phyloP scores from a whole-genome alignment of 2,329 filamentous ascomycete species.

The Fusarium anguioides region DNA sequence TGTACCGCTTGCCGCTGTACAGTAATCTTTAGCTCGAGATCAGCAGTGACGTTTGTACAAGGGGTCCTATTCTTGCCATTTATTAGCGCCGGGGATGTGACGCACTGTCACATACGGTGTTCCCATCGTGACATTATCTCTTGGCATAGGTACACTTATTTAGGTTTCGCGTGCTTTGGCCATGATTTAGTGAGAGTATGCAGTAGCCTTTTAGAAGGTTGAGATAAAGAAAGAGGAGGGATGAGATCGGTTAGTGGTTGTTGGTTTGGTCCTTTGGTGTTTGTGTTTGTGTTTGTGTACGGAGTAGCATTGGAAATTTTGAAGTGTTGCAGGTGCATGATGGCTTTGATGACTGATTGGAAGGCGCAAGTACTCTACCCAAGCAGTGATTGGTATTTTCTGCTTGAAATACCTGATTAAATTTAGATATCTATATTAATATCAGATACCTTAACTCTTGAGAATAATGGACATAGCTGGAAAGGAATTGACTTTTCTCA shows the following conservation, averaged over 20 bases:
- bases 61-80: constrained; percentile 2
- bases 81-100: constrained; percentile 27
- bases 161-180: constrained; percentile 22
- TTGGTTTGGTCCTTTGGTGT: not conserved
- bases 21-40: constrained; percentile 3
- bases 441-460: not conserved
- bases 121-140: constrained; percentile 21
- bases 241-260: not conserved
- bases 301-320: not conserved
- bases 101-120: constrained; percentile 12
- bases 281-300: not conserved
- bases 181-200: not conserved
- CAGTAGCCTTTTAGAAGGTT: not conserved
- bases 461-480: not conserved
- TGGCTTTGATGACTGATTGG: constrained; percentile 2
- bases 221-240: not conserved
- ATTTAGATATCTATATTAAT: too few relatives aligned
- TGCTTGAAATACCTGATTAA: too few relatives aligned
- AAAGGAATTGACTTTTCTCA: not conserved
- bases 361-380: too few relatives aligned
- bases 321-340: not conserved
- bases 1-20: constrained; percentile 21
- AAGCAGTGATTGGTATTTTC: too few relatives aligned
- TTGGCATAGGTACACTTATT: constrained; percentile 23
- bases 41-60: constrained; percentile 9